Percentiles rank a stretch among this genome's conserved stretches.
These are phyloP conservation scores for Pyrenopolyporus hunteri DNA, from an alignment of 495 filamentous ascomycete genomes.

Conservation along the genomic window DNA sequence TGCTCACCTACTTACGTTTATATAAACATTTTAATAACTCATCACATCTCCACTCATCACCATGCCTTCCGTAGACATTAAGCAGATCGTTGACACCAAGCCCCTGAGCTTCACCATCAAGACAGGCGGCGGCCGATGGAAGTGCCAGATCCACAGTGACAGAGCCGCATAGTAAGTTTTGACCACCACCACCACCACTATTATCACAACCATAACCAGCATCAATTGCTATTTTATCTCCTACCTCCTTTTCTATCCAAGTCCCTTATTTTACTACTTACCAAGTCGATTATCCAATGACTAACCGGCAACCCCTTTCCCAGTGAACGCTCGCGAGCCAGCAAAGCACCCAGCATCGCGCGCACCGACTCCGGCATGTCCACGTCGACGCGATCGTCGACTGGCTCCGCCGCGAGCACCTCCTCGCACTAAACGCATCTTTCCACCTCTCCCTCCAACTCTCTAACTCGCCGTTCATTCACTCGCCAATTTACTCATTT, in stretches of 20 bases:
- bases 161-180: conserved; percentile 50
- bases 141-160: conserved; percentile 49
- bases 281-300: neutral
- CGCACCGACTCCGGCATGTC: conserved; percentile 41
- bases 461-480: no score
- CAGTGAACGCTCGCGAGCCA: conserved; percentile 48
- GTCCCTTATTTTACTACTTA: neutral
- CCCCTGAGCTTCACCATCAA: conserved; percentile 53
- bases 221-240: no score
- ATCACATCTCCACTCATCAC: conserved; percentile 14
- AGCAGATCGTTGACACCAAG: conserved; percentile 44
- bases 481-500: no score
- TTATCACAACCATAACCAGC: no score
- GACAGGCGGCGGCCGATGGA: conserved; percentile 46
- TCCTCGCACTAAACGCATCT: conserved; percentile 39
- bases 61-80: conserved; percentile 42
- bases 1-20: neutral
- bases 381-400: conserved; percentile 37
- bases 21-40: neutral
- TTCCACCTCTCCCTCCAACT: no score
- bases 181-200: neutral
- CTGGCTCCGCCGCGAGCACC: conserved; percentile 23
- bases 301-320: conserved; percentile 20
- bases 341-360: conserved; percentile 37
- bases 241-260: no score